Conservation (phyloP, 305 asterid species). For the Plantago lanceolata region DNA sequence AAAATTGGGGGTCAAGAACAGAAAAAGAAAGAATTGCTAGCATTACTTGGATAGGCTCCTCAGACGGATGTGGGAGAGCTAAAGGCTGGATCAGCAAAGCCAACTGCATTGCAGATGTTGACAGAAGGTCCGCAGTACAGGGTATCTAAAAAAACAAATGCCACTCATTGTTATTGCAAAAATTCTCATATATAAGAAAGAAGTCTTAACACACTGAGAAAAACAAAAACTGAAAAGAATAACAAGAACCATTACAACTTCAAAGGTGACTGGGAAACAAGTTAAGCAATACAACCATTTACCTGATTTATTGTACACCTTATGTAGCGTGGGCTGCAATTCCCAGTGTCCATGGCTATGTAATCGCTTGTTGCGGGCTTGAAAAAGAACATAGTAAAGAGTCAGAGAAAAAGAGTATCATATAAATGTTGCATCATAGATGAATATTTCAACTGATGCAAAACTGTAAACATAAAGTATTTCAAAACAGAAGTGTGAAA, state of each 20-base stretch:
- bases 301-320: slow-evolving; percentile 98
- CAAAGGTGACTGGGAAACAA: slow-evolving; percentile 3
- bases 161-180: slow-evolving; percentile 15
- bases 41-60: slow-evolving; percentile 89
- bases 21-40: slow-evolving; percentile 16
- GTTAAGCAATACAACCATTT: slow-evolving; percentile 24
- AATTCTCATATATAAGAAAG: slow-evolving; percentile 13
- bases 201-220: slow-evolving; percentile 3
- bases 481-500: slow-evolving; percentile 2
- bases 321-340: slow-evolving; percentile 98
- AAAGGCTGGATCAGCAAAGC: slow-evolving; percentile 96
- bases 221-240: slow-evolving; percentile 14
- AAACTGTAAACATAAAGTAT: slow-evolving; percentile 16
- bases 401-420: slow-evolving; percentile 7
- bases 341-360: slow-evolving; percentile 88
- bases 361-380: slow-evolving; percentile 98
- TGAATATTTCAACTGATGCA: slow-evolving; percentile 19
- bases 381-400: slow-evolving; percentile 29
- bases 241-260: too few species aligned
- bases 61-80: slow-evolving; percentile 95
- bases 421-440: slow-evolving; percentile 14
- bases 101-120: slow-evolving; percentile 94
- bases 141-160: slow-evolving; percentile 61
- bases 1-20: slow-evolving; percentile 9
- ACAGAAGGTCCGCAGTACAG: slow-evolving; percentile 86